Evolutionary conservation across 2,329 filamentous ascomycete species (phyloP), one percentile per base, ranked within the genome.

Genomic region (Fusarium sambucinum): DNA sequence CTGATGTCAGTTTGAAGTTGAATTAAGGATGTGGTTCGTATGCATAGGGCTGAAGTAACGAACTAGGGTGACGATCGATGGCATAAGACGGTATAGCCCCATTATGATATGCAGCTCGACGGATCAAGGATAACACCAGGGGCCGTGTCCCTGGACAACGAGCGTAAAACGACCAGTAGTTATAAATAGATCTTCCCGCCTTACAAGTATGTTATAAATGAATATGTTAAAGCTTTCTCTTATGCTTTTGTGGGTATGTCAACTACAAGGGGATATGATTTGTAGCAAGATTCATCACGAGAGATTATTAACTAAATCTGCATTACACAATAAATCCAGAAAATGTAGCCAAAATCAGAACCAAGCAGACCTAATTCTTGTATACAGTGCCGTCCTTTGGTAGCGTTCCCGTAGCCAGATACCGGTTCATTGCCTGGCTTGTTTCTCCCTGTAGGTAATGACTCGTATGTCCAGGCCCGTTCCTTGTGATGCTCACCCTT

Each of bases 391-490:
- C 73, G 37, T 74, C 71, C 13, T 32, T 55, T 1, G 73, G 73
- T 14, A 74, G 13, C n/a, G 56, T 59, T 2, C 73, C 73, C 8
- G 45, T 73, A 14, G 62, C 52, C 19, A 74, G 33, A 32, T 61
- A 74, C 4, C 9, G 16, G 19, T 74, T 62, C n/a, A 74, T 68
- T 9, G 54, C 70, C 32, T 65, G 59, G 6, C 68, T 69, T 3
- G 73, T 74, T 9, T 74, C 66, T 0, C 71, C 73, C 3, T 42
- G 14, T 0, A 71, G 32, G 7, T 54, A 62, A 11, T 73, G 64
- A 30, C 64, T 74, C 4, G 70, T 74, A 12, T 75, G 73, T 6
- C 73, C 73, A 21, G 61, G 21, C 3, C 71, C 73, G 30, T 74
- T 69, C 33, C 71, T 64, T 5, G 59, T 72, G 6, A 75, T 63